A percentile compares a stretch with the other conserved stretches of the same genome.
Conservation (phyloP, 2,329 filamentous ascomycete genomes). For the Trichoderma sp. region DNA sequence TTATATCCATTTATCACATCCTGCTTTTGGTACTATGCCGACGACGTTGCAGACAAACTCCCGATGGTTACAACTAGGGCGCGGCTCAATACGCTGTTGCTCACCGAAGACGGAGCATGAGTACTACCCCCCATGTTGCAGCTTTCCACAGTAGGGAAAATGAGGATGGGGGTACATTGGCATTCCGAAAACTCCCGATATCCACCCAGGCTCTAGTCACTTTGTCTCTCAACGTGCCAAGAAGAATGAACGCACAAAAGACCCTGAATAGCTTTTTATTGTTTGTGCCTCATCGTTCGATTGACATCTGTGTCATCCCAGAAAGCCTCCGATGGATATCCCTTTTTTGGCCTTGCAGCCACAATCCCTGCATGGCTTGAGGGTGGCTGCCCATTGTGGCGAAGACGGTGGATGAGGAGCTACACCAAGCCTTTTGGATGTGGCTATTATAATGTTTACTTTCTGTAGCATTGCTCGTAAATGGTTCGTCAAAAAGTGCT, state of each 20-base stretch:
- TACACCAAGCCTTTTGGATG: background rate
- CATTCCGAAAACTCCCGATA: constrained; percentile 21
- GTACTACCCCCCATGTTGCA: constrained; percentile 6
- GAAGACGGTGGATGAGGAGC: background rate
- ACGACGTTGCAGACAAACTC: background rate
- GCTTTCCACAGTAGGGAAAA: background rate
- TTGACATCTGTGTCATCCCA: background rate
- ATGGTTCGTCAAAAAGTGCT: background rate
- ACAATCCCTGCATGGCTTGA: background rate
- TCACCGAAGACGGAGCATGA: constrained; percentile 19
- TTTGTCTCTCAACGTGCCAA: background rate
- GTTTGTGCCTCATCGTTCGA: background rate
- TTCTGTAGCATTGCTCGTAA: background rate
- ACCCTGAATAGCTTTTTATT: background rate
- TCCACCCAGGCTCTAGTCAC: background rate
- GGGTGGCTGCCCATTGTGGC: background rate
- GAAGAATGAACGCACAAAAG: background rate
- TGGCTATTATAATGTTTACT: background rate
- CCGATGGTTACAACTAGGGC: background rate
- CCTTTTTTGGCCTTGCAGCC: background rate
- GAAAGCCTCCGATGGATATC: background rate
- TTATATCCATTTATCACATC: background rate
- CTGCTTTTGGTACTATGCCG: background rate
- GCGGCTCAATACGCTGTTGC: background rate
- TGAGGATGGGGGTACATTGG: constrained; percentile 15